Evolutionary conservation across 345 rosid genomes (phyloP).

Genomic region (Sisymbrium irio): DNA sequence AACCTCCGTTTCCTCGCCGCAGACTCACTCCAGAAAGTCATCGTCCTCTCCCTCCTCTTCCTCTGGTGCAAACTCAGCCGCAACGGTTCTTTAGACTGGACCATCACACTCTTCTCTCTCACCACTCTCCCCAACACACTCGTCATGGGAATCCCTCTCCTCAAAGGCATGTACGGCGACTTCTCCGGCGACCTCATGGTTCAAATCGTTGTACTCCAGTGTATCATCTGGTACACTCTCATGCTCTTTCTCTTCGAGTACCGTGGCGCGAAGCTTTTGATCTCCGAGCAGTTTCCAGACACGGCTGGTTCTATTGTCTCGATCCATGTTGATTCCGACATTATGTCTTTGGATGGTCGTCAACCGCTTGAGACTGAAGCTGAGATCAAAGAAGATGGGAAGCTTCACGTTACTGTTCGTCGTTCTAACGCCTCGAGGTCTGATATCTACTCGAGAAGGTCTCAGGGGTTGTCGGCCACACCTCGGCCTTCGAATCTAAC

Average conservation of each 20-base stretch:
- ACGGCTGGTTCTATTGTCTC: constrained; percentile 52
- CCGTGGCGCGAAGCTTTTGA: constrained; percentile 45
- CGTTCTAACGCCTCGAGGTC: constrained; percentile 44
- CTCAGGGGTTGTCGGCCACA: constrained; percentile 42
- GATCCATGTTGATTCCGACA: constrained; percentile 53
- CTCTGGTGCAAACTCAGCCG: constrained; percentile 44
- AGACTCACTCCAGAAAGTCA: constrained; percentile 48
- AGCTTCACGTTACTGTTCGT: constrained; percentile 47
- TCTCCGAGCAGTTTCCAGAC: constrained; percentile 53
- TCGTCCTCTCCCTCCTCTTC: constrained; percentile 44
- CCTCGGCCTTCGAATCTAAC: constrained; percentile 49
- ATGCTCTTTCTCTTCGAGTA: constrained; percentile 56
- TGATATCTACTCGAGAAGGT: constrained; percentile 41
- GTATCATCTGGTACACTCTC: constrained; percentile 53
- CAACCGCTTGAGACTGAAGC: constrained; percentile 47
- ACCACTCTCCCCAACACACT: constrained; percentile 54
- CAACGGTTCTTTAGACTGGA: constrained; percentile 46
- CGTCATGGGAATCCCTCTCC: constrained; percentile 55
- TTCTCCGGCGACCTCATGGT: constrained; percentile 47
- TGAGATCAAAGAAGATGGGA: constrained; percentile 54
- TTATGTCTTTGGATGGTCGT: constrained; percentile 48
- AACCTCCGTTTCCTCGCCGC: constrained; percentile 57
- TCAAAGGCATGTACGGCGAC: constrained; percentile 60
- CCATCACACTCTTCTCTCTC: constrained; percentile 49
- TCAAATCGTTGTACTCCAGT: constrained; percentile 50